Evolutionary conservation across 169 alveolate species (phyloP), one percentile per base, ranked within the genome.

Genomic region (Condylostoma magnum): DNA sequence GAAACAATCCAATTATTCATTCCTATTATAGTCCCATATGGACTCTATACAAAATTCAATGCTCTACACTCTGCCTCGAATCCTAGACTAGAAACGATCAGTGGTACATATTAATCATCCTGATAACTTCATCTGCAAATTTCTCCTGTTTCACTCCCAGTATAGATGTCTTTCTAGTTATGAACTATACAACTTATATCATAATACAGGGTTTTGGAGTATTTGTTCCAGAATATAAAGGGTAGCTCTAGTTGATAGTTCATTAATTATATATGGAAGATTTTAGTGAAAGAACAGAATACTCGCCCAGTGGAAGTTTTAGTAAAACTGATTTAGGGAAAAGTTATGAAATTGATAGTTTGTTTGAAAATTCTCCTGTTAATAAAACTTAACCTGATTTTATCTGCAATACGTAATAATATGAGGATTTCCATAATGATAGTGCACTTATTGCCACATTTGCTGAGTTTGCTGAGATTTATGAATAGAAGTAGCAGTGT

Each of bases 91-190:
- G 56, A 60, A 20, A 60, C 43, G 27, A 41, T n/a, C 1, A 8
- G 0, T 36, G 71, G 71, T 31, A 41, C n/a, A 18, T n/a, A 36
- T 60, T 60, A 15, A n/a, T 60, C 22, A 38, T 60, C 34, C 22
- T 8, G 22, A 3, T 60, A 15, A 1, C 15, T 15, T 31, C 71
- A 60, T n/a, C 36, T 60, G 31, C 54, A 33, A 33, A 60, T 15
- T 41, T 60, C 71, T 15, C 71, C 71, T 37, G 71, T 37, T 37
- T 38, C 57, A 3, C 71, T 37, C 20, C 71, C 71, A 20, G 71
- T 60, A 3, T 12, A 15, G 18, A 60, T 41, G 10, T n/a, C 18
- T 60, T 25, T 31, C 1, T 33, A n/a, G 2, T n/a, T 60, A 10
- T 15, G 6, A 10, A 8, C 6, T n/a, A 41, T 34, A 38, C 31